These are phyloP conservation scores for Phialemoniopsis sp. DNA, from an alignment of 2,329 filamentous ascomycete genomes.

Conservation along the genomic window DNA sequence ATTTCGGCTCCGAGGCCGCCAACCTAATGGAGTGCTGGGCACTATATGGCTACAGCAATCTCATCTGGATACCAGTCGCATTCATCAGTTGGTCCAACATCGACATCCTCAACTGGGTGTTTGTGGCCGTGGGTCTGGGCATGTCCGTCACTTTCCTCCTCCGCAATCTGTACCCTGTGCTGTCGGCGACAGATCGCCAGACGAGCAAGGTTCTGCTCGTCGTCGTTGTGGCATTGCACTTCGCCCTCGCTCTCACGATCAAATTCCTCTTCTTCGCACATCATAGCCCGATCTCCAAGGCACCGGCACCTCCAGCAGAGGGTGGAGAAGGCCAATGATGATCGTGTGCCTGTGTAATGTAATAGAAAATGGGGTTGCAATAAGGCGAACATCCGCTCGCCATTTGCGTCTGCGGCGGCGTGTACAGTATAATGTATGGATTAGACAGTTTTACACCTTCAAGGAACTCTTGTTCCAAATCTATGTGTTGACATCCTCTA, in stretches of 20 bases:
- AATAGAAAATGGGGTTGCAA: not conserved
- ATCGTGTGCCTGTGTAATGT: not conserved
- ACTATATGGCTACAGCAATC: slow-evolving; percentile 91
- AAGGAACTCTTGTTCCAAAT: no score
- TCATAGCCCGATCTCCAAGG: slow-evolving; percentile 47
- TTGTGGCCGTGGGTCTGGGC: slow-evolving; percentile 82
- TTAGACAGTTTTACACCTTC: no score
- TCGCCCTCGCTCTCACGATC: slow-evolving; percentile 87
- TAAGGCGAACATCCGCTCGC: not conserved
- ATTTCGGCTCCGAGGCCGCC: slow-evolving; percentile 91
- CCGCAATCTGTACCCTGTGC: slow-evolving; percentile 83
- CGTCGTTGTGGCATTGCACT: slow-evolving; percentile 78
- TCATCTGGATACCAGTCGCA: slow-evolving; percentile 96
- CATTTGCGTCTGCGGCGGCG: no score
- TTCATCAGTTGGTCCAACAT: slow-evolving; percentile 87
- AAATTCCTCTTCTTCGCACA: slow-evolving; percentile 96
- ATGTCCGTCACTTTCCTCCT: slow-evolving; percentile 80
- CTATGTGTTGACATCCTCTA: no score
- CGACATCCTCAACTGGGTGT: slow-evolving; percentile 85
- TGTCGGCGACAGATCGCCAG: slow-evolving; percentile 89
- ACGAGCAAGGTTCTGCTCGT: slow-evolving; percentile 85
- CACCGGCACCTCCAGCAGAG: not conserved
- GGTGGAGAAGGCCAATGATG: slow-evolving; percentile 3
- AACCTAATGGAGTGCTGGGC: slow-evolving; percentile 95
- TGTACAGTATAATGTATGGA: no score